Evolutionary conservation across 345 rosid genomes (phyloP), one percentile per base, ranked within the genome.

Genomic region (Rubroshorea leprosula): DNA sequence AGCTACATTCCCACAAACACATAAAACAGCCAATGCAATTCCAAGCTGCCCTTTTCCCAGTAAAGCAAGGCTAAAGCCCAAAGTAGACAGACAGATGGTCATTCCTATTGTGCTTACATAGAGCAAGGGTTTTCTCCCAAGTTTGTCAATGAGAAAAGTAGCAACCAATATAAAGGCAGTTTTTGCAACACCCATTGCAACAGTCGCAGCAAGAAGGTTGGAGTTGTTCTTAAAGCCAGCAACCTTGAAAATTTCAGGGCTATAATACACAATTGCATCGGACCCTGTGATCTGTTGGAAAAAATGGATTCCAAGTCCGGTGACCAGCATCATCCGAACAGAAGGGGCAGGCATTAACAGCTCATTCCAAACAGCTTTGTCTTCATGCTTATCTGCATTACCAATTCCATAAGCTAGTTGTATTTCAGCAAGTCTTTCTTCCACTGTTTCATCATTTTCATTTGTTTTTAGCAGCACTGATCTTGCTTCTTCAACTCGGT

Each of bases 251-350:
- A 88, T 88, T 68, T 72, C 86, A 0, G 93, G 96, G 41, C 41
- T 35, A 13, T 35, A 35, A 35, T 35, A 35, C 41, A 35, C 41
- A 3, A 35, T 80, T 24, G 96, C 92, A 64, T 87, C 92, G 15
- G 80, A 78, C 17, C 96, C 96, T 0, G 92, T 77, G 62, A 84
- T 82, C 81, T 82, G 89, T 66, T 87, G 96, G 79, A 87, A 82
- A 69, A 89, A 87, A 26, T 87, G 96, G 67, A 87, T 80, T 47
- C 96, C 96, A 21, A 80, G 68, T 45, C 96, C 96, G 49, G 76
- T 64, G 1, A 82, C 65, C 19, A 84, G 65, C 89, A 87, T 87
- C 23, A 78, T 69, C 9, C 73, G 66, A 18, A 87, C 76, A 12
- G 77, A 20, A 24, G 87, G 84, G 49, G 96, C 76, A 60, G 92